Base-by-base conservation (phyloP, 2,329 filamentous ascomycete species). In the Ceratocystis cacaofunesta region DNA sequence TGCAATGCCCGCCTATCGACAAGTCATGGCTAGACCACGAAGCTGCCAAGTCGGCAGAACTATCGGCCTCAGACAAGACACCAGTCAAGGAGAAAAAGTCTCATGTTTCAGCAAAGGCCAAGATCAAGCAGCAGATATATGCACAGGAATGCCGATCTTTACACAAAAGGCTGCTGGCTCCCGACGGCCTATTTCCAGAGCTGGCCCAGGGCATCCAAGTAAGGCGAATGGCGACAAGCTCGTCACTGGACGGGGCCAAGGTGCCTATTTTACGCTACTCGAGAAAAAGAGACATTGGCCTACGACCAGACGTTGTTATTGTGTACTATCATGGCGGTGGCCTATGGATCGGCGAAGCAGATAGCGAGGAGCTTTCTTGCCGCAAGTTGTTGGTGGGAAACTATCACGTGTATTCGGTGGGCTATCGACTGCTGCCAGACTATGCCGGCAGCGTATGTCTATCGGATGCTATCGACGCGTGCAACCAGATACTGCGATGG, bases 291-390 rank as follows among this genome's bases (percentile, higher is more conserved):
- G 69, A 68, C 32, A 63, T 67, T 10, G 32, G 61, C 2, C 43
- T 46, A 5, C 58, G 66, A 0, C 68, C 70, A 0, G 69, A 72
- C 5, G 67, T 71, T 3, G 68, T 76, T 5, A 70, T 78, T 10
- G 68, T 80, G 19, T 80, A 80, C 70, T 78, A 77, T 68, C 79
- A 81, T 68, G 79, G 79, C 8, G 79, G 79, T 15, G 78, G 77
- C 0, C 71, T 81, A 1, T 71, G 71, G 32, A 76, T 80, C 41
- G 79, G 79, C 10, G 77, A 79, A 64, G 76, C 77, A 1, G 77
- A 80, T 68, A 79, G 76, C 67, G 79, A 81, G 69, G 78, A 81
- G 60, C 70, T 80, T 1, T 76, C 77, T 1, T 80, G 78, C 69
- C 74, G 78, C 0, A 75, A 74, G 30, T 73, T 80, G 25, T 67